Percentiles rank a stretch among this genome's conserved stretches.
Conservation (phyloP, 768 basidiomycete species). For the Naganishia kalamii region DNA sequence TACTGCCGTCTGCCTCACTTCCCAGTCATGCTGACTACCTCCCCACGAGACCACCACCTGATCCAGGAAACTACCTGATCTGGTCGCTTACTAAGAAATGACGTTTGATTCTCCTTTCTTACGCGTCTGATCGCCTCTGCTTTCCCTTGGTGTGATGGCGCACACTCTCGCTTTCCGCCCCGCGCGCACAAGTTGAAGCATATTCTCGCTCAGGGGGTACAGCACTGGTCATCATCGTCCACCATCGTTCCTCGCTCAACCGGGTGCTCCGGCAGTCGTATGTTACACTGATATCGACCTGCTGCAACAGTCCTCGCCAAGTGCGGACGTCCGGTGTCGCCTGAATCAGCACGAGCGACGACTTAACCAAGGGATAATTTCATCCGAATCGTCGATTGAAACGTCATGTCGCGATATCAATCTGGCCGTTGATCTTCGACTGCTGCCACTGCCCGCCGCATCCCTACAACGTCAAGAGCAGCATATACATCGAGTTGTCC, state of each 20-base stretch:
- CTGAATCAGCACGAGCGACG: background rate
- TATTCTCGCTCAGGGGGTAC: background rate
- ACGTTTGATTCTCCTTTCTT: too few species aligned
- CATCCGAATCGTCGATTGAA: background rate
- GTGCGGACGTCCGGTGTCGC: background rate
- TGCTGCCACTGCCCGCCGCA: too few species aligned
- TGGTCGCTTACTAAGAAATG: background rate
- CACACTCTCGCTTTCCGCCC: background rate
- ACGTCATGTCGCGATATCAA: background rate
- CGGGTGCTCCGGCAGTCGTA: background rate
- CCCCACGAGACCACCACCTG: background rate
- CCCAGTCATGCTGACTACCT: background rate
- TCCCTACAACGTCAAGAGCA: too few species aligned
- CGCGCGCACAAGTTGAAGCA: background rate
- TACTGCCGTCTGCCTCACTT: background rate
- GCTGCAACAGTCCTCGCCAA: background rate
- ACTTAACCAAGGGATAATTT: background rate
- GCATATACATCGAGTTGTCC: too few species aligned
- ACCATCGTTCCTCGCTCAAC: background rate
- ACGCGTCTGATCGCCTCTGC: background rate
- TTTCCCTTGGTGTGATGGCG: conserved; percentile 4
- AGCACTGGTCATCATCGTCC: background rate
- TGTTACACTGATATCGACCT: background rate
- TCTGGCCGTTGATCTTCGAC: background rate
- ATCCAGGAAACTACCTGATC: background rate